phyloP scores from a whole-genome alignment of 2,329 filamentous ascomycete genomes.

The Polytolypa hystricis region DNA sequence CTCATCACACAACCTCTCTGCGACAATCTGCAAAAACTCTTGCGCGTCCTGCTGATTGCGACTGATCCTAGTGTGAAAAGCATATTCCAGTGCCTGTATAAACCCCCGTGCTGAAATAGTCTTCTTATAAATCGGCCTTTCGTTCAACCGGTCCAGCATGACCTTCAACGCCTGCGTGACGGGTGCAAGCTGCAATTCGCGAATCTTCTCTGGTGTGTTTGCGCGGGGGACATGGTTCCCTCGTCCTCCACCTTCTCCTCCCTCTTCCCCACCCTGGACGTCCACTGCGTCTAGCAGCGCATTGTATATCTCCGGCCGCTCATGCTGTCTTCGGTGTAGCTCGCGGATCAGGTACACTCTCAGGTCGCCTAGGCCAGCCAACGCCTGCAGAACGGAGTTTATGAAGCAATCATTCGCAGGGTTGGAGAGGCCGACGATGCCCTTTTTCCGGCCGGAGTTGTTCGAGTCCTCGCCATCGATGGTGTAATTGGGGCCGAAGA shows the following conservation, averaged over 20 bases:
- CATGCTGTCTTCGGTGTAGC: slow-evolving; percentile 70
- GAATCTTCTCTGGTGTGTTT: slow-evolving; percentile 37
- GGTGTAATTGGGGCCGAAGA: slow-evolving; percentile 94
- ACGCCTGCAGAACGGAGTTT: slow-evolving; percentile 87
- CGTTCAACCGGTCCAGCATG: slow-evolving; percentile 83
- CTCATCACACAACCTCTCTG: slow-evolving; percentile 85
- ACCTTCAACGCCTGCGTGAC: slow-evolving; percentile 85
- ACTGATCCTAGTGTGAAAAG: slow-evolving; percentile 83
- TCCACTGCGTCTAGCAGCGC: slow-evolving; percentile 41
- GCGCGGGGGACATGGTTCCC: slow-evolving; percentile 22
- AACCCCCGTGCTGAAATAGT: slow-evolving; percentile 82
- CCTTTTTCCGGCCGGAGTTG: slow-evolving; percentile 59
- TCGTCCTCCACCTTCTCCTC: too few relatives aligned
- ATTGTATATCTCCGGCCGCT: slow-evolving; percentile 65
- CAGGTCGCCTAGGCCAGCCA: slow-evolving; percentile 81
- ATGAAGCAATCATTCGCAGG: slow-evolving; percentile 95
- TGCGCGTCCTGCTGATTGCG: slow-evolving; percentile 95
- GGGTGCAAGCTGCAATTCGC: slow-evolving; percentile 62
- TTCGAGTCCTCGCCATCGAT: slow-evolving; percentile 66
- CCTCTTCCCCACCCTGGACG: slow-evolving; percentile 22
- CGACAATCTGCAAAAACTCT: slow-evolving; percentile 89
- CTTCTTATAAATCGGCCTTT: slow-evolving; percentile 86
- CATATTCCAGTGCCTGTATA: slow-evolving; percentile 68
- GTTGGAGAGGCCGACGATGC: slow-evolving; percentile 79
- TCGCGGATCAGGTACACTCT: slow-evolving; percentile 87